These are phyloP conservation scores for Penicillium capsulatum DNA, from an alignment of 2,329 filamentous ascomycete species.

Conservation along the genomic window DNA sequence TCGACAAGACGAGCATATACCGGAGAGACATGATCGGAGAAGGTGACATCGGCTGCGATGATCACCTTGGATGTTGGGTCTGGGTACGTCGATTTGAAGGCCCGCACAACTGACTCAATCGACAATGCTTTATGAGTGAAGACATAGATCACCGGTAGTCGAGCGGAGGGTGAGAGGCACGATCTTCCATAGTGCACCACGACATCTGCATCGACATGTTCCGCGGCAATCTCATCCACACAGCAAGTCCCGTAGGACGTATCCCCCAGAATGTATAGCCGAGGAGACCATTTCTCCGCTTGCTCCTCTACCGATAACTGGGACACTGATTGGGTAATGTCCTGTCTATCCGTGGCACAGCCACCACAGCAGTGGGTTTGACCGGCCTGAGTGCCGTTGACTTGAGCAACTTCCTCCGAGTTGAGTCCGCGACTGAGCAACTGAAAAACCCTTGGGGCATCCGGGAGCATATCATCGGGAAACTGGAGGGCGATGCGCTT, in stretches of 20 bases:
- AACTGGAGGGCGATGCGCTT: conserved; percentile 86
- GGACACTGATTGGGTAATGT: conserved; percentile 25
- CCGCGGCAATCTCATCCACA: conserved; percentile 92
- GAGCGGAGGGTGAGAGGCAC: conserved; percentile 83
- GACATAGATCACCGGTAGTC: conserved; percentile 83
- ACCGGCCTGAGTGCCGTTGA: conserved; percentile 13
- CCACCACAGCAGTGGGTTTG: conserved; percentile 13
- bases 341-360: conserved; percentile 7
- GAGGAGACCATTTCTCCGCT: conserved; percentile 28
- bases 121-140: conserved; percentile 74
- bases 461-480: conserved; percentile 83
- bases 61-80: conserved; percentile 63
- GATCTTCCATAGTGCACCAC: conserved; percentile 92
- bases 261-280: conserved; percentile 82
- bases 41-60: conserved; percentile 86
- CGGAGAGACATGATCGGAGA: conserved; percentile 65
- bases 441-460: conserved; percentile 76
- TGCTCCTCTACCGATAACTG: conserved; percentile 25
- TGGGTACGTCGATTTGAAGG: conserved; percentile 66
- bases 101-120: conserved; percentile 52
- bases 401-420: conserved; percentile 18
- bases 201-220: conserved; percentile 85
- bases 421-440: conserved; percentile 55
- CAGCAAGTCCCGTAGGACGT: conserved; percentile 97
- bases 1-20: conserved; percentile 54